Evolutionary conservation across 805 yeast species (phyloP), one percentile per base, ranked within the genome.

Genomic region (Nakazawaea molendinolei): DNA sequence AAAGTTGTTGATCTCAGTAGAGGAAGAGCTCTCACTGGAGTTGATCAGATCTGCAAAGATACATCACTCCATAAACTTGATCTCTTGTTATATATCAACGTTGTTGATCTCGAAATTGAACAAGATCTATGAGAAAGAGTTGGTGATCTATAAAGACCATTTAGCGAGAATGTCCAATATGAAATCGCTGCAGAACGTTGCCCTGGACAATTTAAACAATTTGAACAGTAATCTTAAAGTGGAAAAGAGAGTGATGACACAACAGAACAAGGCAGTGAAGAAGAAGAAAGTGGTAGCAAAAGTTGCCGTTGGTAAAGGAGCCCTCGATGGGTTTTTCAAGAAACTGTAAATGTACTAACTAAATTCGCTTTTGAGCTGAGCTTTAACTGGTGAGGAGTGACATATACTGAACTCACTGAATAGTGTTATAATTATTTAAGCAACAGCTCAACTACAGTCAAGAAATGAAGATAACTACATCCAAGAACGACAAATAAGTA

Each of bases 291-390:
- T 54, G 31, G 55, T 46, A 8, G 56, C 53, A 20, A 66, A 63
- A 40, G 75, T 74, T 3, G 74, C 73, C 1, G 61, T 63, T 2
- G 80, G 80, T 1, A 72, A 63, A 45, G 87, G 92, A 1, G 85
- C 86, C 1, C 58, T 82, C 19, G 90, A 82, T 49, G 70, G 74
- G 36, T 79, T 82, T 45, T 81, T 79, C 53, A 74, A 67, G 44
- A 71, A 60, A 44, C 60, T 56, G 32, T 51, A 45, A n/a, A n/a
- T n/a, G n/a, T n/a, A n/a, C n/a, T n/a, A n/a, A n/a, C n/a, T n/a
- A n/a, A n/a, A n/a, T n/a, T n/a, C n/a, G n/a, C n/a, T n/a, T n/a
- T n/a, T n/a, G n/a, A n/a, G n/a, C n/a, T n/a, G n/a, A n/a, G n/a
- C n/a, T n/a, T n/a, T n/a, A n/a, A n/a, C n/a, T n/a, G n/a, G n/a